These are phyloP conservation scores for Trametes sp. DNA, from an alignment of 1,284 basidiomycete genomes.

Conservation along the genomic window DNA sequence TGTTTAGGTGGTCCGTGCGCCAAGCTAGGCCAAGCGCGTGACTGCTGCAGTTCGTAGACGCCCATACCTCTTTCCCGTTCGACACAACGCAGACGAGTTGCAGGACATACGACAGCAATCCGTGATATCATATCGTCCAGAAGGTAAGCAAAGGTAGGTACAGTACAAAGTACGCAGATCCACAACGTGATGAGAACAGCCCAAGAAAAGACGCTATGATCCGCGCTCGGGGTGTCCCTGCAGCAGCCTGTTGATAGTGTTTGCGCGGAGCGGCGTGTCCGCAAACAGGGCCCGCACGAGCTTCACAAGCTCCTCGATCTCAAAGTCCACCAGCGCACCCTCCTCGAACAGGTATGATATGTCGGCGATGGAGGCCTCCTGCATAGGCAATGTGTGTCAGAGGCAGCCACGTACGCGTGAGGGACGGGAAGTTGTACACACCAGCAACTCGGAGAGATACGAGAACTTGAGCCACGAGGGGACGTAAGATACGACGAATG, in stretches of 20 bases:
- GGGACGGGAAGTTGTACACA: conserved; percentile 50
- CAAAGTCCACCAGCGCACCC: conserved; percentile 92
- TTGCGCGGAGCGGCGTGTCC: conserved; percentile 84
- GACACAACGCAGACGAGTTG: background rate
- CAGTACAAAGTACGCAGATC: background rate
- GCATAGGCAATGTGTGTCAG: conserved; percentile 22
- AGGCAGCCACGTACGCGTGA: conserved; percentile 10
- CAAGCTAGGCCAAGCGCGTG: conserved; percentile 27
- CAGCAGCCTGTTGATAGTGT: conserved; percentile 78
- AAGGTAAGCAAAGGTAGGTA: conserved; percentile 15
- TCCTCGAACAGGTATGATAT: conserved; percentile 94
- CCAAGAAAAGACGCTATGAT: conserved; percentile 12
- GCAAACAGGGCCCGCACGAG: conserved; percentile 91
- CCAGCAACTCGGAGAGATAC: conserved; percentile 90
- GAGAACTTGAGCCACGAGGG: conserved; percentile 96
- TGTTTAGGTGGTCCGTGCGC: conserved; percentile 37
- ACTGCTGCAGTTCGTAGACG: conserved; percentile 11
- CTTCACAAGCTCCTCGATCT: conserved; percentile 81
- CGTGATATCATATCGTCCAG: conserved; percentile 3
- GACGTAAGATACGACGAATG: conserved; percentile 78
- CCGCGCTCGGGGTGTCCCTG: conserved; percentile 57
- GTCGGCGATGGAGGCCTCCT: conserved; percentile 95
- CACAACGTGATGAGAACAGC: conserved; percentile 4
- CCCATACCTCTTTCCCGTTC: background rate
- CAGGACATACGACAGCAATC: background rate